A percentile compares a stretch with the other conserved stretches of the same genome.
Evolutionary conservation across 129 eudicot genomes (phyloP).

Genomic region (Smallanthus sonchifolius): DNA sequence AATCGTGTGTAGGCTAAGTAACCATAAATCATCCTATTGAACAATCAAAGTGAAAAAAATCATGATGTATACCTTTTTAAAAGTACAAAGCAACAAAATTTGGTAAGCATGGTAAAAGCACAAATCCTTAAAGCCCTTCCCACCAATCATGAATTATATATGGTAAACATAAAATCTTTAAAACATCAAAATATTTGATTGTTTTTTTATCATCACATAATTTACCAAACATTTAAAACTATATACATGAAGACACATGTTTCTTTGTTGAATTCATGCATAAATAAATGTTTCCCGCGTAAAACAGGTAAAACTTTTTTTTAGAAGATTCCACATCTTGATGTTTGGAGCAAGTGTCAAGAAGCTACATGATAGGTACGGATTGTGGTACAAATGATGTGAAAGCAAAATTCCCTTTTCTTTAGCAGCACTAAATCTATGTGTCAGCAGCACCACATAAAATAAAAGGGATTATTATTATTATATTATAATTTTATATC

Average conservation of each 20-base stretch:
- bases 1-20: background rate
- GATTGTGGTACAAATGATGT: constrained; percentile 28
- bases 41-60: background rate
- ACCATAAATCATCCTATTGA: background rate
- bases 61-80: background rate
- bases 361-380: constrained; percentile 27
- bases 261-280: background rate
- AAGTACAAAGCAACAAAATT: background rate
- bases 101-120: background rate
- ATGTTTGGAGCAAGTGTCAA: background rate
- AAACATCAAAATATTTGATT: background rate
- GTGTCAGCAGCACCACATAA: constrained; percentile 25
- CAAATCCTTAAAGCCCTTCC: background rate
- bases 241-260: background rate
- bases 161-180: constrained; percentile 17
- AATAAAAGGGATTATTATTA: background rate
- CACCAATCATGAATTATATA: constrained; percentile 5
- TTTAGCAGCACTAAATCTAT: constrained; percentile 14
- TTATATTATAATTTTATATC: constrained; percentile 12
- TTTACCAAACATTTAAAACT: background rate
- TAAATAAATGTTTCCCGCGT: background rate
- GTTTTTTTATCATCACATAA: background rate
- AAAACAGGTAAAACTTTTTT: background rate
- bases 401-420: constrained; percentile 21
- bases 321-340: constrained; percentile 2